A percentile compares a stretch with the other conserved stretches of the same genome.
These are phyloP conservation scores for Phytopythium ostracodes DNA, from an alignment of 352 stramenopile genomes.

Conservation along the genomic window DNA sequence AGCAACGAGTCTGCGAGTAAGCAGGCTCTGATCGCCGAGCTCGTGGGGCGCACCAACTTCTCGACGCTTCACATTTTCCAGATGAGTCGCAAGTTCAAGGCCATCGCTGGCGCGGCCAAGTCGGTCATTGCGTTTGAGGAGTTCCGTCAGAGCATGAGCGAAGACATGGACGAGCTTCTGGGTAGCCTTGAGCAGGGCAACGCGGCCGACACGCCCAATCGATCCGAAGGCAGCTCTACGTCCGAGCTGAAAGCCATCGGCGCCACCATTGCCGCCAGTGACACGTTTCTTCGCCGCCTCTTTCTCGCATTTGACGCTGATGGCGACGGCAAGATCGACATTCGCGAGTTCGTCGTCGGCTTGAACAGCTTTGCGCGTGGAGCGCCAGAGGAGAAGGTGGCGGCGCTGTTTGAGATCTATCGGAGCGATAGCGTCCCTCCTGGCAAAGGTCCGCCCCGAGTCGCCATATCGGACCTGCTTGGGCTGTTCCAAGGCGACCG, in stretches of 20 bases:
- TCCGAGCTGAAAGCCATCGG: slow-evolving; percentile 27
- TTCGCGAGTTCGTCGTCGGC: slow-evolving; percentile 46
- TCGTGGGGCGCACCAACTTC: slow-evolving; percentile 34
- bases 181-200: slow-evolving; percentile 12
- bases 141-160: slow-evolving; percentile 38
- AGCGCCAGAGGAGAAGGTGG: slow-evolving; percentile 36
- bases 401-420: slow-evolving; percentile 38
- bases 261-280: slow-evolving; percentile 38
- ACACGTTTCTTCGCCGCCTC: slow-evolving; percentile 37
- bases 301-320: slow-evolving; percentile 42
- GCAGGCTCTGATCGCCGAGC: slow-evolving; percentile 44
- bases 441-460: slow-evolving; percentile 9
- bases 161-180: slow-evolving; percentile 24
- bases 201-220: not conserved
- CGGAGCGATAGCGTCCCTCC: slow-evolving; percentile 10
- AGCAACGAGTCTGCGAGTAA: slow-evolving; percentile 15
- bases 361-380: slow-evolving; percentile 39
- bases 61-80: slow-evolving; percentile 43
- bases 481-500: slow-evolving; percentile 40
- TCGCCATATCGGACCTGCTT: slow-evolving; percentile 41
- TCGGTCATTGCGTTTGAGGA: slow-evolving; percentile 36
- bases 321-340: slow-evolving; percentile 40
- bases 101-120: slow-evolving; percentile 27
- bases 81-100: slow-evolving; percentile 48
- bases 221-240: not conserved